Evolutionary conservation across 345 rosid species (phyloP).

Genomic region (Turritis glabra): DNA sequence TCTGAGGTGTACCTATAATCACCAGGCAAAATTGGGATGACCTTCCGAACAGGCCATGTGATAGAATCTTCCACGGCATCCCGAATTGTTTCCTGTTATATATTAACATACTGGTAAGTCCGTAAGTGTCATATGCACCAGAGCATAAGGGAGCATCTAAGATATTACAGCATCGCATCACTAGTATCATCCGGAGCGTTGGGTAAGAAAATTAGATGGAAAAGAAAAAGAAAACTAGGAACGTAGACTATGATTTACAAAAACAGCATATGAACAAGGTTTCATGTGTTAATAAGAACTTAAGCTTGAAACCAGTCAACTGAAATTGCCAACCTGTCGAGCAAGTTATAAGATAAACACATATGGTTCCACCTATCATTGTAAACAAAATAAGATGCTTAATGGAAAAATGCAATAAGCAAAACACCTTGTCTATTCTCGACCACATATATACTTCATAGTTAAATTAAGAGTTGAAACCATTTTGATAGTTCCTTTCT

Average conservation of each 20-base stretch:
- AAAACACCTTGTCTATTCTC: too few species aligned
- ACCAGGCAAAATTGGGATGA: slow-evolving; percentile 95
- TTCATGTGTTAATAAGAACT: slow-evolving; percentile 1
- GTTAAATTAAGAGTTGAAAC: slow-evolving; percentile 1
- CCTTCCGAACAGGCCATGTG: slow-evolving; percentile 98
- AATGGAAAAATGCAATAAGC: background rate
- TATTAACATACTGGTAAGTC: slow-evolving; percentile 21
- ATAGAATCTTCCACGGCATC: slow-evolving; percentile 97
- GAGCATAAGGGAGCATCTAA: slow-evolving; percentile 15
- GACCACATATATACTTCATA: too few species aligned
- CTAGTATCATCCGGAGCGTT: slow-evolving; percentile 10
- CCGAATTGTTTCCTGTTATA: slow-evolving; percentile 75
- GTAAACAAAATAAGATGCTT: background rate
- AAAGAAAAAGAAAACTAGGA: slow-evolving; percentile 5
- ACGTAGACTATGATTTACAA: background rate
- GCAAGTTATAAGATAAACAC: background rate
- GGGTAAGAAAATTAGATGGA: slow-evolving; percentile 11
- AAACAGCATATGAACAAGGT: background rate
- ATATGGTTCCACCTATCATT: background rate
- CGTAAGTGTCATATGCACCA: slow-evolving; percentile 14
- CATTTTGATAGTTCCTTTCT: background rate
- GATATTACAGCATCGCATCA: slow-evolving; percentile 10
- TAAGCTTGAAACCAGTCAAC: background rate
- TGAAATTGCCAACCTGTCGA: background rate
- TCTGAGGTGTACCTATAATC: slow-evolving; percentile 74